phyloP scores from a whole-genome alignment of 768 basidiomycete genomes.

The Psilocybe azurescens region DNA sequence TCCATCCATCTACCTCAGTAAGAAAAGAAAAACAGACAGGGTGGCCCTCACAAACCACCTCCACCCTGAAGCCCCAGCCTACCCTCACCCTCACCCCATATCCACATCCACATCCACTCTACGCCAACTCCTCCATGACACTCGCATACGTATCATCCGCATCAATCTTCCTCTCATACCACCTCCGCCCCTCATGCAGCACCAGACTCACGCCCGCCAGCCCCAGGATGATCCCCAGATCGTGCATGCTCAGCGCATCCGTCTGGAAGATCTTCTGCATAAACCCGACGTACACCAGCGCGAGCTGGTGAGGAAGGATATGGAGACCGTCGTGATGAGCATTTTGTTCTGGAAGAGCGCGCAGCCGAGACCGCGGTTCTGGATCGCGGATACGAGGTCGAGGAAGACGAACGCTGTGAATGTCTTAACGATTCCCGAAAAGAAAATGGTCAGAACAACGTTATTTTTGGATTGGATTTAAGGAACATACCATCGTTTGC shows the following conservation, averaged over 20 bases:
- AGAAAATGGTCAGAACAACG: conserved; percentile 73
- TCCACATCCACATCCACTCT: not conserved
- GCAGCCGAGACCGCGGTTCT: conserved; percentile 92
- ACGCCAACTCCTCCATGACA: conserved; percentile 68
- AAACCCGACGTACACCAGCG: conserved; percentile 87
- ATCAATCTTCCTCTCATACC: conserved; percentile 72
- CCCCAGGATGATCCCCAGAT: conserved; percentile 72
- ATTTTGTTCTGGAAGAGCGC: conserved; percentile 86
- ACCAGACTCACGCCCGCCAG: conserved; percentile 69
- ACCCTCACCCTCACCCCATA: not conserved
- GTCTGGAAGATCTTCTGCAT: conserved; percentile 96
- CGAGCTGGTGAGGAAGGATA: conserved; percentile 88
- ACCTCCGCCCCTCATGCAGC: conserved; percentile 80
- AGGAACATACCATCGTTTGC: conserved; percentile 80
- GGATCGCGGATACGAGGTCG: conserved; percentile 92
- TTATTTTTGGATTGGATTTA: conserved; percentile 43
- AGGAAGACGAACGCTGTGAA: conserved; percentile 98
- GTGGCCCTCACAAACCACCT: no score
- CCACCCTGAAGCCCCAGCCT: not conserved
- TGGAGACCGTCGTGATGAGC: conserved; percentile 86
- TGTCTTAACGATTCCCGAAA: conserved; percentile 56
- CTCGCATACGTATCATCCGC: conserved; percentile 54
- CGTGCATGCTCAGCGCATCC: conserved; percentile 70
- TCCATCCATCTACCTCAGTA: not conserved
- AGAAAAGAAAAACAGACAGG: no score